These are phyloP conservation scores for Lablab purpureus DNA, from an alignment of 306 rosid species.

Conservation along the genomic window DNA sequence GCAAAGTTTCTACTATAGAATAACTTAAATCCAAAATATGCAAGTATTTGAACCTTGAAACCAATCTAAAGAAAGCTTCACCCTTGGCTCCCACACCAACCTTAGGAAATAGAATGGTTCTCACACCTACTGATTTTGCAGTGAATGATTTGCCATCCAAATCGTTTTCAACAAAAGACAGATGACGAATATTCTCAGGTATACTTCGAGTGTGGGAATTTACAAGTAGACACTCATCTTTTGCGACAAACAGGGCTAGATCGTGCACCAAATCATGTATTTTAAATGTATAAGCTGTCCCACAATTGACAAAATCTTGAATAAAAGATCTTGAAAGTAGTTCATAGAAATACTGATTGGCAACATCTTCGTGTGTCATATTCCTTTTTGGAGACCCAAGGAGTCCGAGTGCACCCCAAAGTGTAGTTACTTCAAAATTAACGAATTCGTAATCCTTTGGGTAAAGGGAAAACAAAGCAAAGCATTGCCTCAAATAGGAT, in stretches of 20 bases:
- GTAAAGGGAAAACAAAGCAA: slow-evolving; percentile 43
- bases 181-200: neutral
- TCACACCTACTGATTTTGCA: neutral
- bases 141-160: neutral
- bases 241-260: neutral
- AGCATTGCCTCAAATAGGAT: slow-evolving; percentile 44
- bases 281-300: neutral
- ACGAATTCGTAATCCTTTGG: neutral
- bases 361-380: slow-evolving; percentile 25
- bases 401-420: slow-evolving; percentile 54
- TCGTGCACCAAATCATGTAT: neutral
- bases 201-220: neutral
- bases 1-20: neutral
- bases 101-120: neutral
- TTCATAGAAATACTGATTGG: neutral
- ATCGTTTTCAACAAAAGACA: neutral
- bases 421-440: neutral
- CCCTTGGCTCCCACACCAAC: neutral
- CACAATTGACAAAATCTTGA: neutral
- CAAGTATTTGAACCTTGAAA: neutral
- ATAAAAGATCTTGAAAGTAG: slow-evolving; percentile 1
- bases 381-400: slow-evolving; percentile 33
- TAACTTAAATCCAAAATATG: neutral
- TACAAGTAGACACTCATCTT: neutral
- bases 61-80: neutral